Evolutionary conservation across 805 yeast species (phyloP).

Genomic region (Candida silvicultrix): DNA sequence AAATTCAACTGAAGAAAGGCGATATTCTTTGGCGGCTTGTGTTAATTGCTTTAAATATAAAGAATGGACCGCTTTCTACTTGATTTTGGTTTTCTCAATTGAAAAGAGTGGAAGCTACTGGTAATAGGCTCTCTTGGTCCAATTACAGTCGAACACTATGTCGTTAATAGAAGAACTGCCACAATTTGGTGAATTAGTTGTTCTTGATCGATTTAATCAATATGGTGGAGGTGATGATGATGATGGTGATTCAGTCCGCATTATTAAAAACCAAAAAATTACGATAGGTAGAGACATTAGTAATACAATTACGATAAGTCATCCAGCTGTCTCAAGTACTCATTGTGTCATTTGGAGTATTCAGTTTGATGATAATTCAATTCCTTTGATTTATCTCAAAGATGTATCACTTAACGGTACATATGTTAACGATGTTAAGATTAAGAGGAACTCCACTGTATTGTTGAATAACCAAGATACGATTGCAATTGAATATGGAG

Average conservation of each 20-base stretch:
- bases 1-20: too few species aligned
- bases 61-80: too few species aligned
- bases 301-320: constrained; percentile 27
- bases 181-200: constrained; percentile 9
- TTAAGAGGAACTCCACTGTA: constrained; percentile 26
- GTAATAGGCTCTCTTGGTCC: too few species aligned
- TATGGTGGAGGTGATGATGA: constrained; percentile 8
- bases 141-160: background rate
- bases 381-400: constrained; percentile 42
- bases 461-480: constrained; percentile 33
- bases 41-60: too few species aligned
- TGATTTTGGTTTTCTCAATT: too few species aligned
- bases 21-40: too few species aligned
- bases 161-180: background rate
- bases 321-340: constrained; percentile 35
- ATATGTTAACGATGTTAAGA: constrained; percentile 29
- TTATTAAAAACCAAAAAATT: constrained; percentile 27
- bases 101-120: too few species aligned
- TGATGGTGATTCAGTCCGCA: constrained; percentile 9
- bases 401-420: constrained; percentile 50
- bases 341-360: constrained; percentile 46
- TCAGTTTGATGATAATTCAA: constrained; percentile 40
- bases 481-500: constrained; percentile 30
- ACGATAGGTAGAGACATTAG: constrained; percentile 37
- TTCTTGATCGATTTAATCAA: constrained; percentile 1